These are phyloP conservation scores for Leucocoprinus leucothites DNA, from an alignment of 768 basidiomycete genomes.

Conservation along the genomic window DNA sequence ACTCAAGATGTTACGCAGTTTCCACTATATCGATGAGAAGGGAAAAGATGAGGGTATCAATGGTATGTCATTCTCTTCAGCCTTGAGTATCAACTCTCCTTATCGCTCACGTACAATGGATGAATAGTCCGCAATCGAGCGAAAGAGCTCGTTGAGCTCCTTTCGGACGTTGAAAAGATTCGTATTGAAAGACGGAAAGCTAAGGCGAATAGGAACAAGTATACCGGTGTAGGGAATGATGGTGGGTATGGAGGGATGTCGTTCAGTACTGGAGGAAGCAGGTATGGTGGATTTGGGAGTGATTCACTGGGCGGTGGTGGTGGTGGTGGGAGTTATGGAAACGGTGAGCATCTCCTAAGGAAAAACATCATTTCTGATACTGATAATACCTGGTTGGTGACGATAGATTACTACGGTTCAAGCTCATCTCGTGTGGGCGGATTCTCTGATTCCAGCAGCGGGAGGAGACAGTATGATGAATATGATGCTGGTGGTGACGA, in stretches of 20 bases:
- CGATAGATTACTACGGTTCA: conserved; percentile 28
- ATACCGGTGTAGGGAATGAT: conserved; percentile 84
- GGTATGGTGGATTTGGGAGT: conserved; percentile 46
- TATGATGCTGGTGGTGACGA: conserved; percentile 98
- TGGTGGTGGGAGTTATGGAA: conserved; percentile 20
- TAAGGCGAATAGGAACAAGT: conserved; percentile 87
- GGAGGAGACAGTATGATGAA: conserved; percentile 74
- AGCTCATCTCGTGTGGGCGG: conserved; percentile 29
- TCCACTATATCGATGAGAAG: conserved; percentile 98
- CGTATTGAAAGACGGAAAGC: conserved; percentile 89
- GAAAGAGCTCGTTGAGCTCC: conserved; percentile 87
- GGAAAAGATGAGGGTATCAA: conserved; percentile 98
- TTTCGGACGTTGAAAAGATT: conserved; percentile 89
- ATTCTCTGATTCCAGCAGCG: conserved; percentile 53
- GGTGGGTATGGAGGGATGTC: conserved; percentile 32
- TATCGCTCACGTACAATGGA: not conserved
- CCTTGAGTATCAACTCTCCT: not conserved
- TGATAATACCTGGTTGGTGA: conserved; percentile 20
- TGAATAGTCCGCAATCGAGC: conserved; percentile 90
- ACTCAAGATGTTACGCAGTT: conserved; percentile 95
- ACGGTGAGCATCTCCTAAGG: conserved; percentile 20
- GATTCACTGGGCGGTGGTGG: conserved; percentile 30
- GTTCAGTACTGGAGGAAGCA: conserved; percentile 26
- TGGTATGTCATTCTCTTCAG: conserved; percentile 43
- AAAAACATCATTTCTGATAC: not conserved